Base-by-base conservation (phyloP, 495 filamentous ascomycete species). In the Thermochaetoides thermophila region DNA sequence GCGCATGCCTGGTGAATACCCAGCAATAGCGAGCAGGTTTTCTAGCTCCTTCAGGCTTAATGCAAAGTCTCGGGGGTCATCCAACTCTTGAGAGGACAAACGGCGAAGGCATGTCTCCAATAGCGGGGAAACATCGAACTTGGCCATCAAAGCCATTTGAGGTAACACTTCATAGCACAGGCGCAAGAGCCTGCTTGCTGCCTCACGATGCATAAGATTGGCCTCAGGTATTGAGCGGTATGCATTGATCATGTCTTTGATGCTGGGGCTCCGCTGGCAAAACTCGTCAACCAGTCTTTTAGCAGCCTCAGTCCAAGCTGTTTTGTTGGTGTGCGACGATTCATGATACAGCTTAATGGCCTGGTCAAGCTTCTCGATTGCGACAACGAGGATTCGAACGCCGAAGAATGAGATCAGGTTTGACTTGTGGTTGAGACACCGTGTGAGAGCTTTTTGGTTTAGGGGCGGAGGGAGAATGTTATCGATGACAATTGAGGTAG, bases 381-480 rank as follows among this genome's bases (percentile, higher is more conserved):
- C 76, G 18, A 79, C 52, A 4, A 75, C 73, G 25, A 96, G 53
- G 22, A 94, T 68, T 2, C 84, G 73, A 7, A 84, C 70, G 2
- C 80, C 75, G 40, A 94, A 85, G 44, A 95, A 75, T 7, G 74
- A 82, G 20, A 93, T 66, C 29, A 96, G 61, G 31, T 74, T 73
- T 5, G 61, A 63, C 34, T 76, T 81, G 37, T 81, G 71, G 35
- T 81, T 75, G 35, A 97, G 50, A 43, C 85, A 94, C 29, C 76
- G 71, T 11, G 71, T 71, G 29, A 94, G 59, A 1, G 69, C 73
- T 49, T 83, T 83, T 37, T 81, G 77, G 12, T 60, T 80, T 15
- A 95, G 60, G 1, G 85, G 81, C 22, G 73, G 69, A n/a, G 89
- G 89, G 3, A 99, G 62, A 30, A 95, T 74, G 48, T 71, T 92